Percentiles rank a stretch among this genome's conserved stretches.
Conservation (phyloP, 225 moss, liverwort and hornwort species). For the Pseudisothecium myosuroides region DNA sequence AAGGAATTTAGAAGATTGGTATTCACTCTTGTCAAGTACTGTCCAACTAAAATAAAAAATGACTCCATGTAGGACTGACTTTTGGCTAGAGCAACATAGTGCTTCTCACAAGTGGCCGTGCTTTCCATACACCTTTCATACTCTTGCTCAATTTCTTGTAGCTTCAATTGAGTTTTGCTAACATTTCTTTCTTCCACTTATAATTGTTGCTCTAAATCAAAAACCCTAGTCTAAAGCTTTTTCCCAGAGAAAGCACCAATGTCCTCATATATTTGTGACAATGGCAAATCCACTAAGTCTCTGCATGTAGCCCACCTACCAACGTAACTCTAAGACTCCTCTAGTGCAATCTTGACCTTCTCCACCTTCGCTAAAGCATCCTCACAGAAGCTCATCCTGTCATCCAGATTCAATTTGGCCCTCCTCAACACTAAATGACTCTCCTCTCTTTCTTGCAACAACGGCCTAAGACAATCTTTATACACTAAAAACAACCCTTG, state of each 20-base stretch:
- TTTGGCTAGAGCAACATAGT: background rate
- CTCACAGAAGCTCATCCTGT: background rate
- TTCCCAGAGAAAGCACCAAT: background rate
- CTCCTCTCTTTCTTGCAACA: background rate
- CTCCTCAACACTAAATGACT: background rate
- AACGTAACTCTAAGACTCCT: background rate
- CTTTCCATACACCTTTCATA: background rate
- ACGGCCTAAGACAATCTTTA: background rate
- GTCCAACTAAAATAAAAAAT: background rate
- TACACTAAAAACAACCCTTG: background rate
- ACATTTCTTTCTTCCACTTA: background rate
- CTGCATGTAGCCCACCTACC: background rate
- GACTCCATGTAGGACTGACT: background rate
- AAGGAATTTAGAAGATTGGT: background rate
- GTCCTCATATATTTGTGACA: no score
- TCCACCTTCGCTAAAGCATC: background rate
- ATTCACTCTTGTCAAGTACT: background rate
- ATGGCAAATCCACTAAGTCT: background rate
- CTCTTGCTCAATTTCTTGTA: background rate
- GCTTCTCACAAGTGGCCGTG: background rate
- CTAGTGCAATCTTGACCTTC: background rate
- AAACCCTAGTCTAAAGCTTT: background rate
- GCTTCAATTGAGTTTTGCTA: background rate
- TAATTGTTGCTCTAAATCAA: fast-evolving
- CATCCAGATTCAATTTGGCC: background rate